Evolutionary conservation across 2,329 filamentous ascomycete species (phyloP).

Genomic region (Exutisphaerella laricina): DNA sequence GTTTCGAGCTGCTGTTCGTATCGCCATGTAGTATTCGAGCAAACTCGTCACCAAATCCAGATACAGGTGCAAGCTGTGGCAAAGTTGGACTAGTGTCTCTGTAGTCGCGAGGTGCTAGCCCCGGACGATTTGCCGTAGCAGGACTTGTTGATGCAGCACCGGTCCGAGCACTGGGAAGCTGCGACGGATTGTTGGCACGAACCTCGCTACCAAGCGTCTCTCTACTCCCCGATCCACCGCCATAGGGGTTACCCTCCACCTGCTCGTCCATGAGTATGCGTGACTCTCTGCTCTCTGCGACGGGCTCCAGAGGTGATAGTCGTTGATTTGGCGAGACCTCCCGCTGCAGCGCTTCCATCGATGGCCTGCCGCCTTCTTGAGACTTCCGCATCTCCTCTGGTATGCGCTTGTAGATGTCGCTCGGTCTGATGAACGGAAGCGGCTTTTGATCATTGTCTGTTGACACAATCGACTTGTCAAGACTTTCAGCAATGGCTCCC

Average conservation of each 20-base stretch:
- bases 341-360: conserved; percentile 45
- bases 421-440: conserved; percentile 62
- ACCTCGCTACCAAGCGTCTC: too few species aligned
- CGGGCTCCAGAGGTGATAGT: conserved; percentile 17
- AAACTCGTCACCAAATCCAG: conserved; percentile 38
- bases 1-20: neutral
- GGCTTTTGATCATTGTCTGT: conserved; percentile 43
- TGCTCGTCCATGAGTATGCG: conserved; percentile 16
- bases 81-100: conserved; percentile 29
- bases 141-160: neutral
- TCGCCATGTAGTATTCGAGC: neutral
- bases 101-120: neutral
- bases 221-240: neutral
- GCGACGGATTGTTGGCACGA: too few species aligned
- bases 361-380: conserved; percentile 50
- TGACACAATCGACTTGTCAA: conserved; percentile 17
- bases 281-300: conserved; percentile 19
- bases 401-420: conserved; percentile 70
- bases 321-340: conserved; percentile 26
- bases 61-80: conserved; percentile 41
- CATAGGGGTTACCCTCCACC: neutral
- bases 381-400: conserved; percentile 58
- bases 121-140: neutral
- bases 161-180: conserved; percentile 1
- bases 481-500: conserved; percentile 13